These are phyloP conservation scores for Aethionema arabicum DNA, from an alignment of 345 rosid genomes.

Conservation along the genomic window DNA sequence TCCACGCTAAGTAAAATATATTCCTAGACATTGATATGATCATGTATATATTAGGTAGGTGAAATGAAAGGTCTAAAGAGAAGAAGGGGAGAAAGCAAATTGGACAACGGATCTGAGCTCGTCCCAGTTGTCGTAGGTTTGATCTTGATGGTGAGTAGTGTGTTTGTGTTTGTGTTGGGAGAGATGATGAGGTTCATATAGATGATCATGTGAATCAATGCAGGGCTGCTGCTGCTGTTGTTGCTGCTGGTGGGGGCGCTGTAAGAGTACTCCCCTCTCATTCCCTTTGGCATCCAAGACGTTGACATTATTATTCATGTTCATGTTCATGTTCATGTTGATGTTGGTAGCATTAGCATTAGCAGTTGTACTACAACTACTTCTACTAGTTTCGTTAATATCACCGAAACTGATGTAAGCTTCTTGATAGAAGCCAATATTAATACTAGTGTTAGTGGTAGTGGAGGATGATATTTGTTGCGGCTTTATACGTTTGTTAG, in stretches of 20 bases:
- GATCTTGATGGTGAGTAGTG: slow-evolving; percentile 35
- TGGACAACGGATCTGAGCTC: slow-evolving; percentile 73
- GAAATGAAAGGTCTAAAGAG: slow-evolving; percentile 24
- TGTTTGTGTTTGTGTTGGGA: slow-evolving; percentile 31
- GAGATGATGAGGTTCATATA: slow-evolving; percentile 34
- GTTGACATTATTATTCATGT: slow-evolving; percentile 13
- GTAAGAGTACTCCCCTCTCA: slow-evolving; percentile 27
- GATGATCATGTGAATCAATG: slow-evolving; percentile 29
- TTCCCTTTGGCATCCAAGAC: slow-evolving; percentile 34
- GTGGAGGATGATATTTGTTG: slow-evolving; percentile 10
- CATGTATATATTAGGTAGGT: not conserved
- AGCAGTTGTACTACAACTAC: slow-evolving; percentile 6
- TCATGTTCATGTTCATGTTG: too few relatives aligned
- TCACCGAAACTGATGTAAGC: slow-evolving; percentile 51
- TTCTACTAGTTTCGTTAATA: slow-evolving; percentile 30
- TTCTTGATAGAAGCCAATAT: slow-evolving; percentile 25
- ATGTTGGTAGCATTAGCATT: slow-evolving; percentile 31
- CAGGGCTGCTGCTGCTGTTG: slow-evolving; percentile 18
- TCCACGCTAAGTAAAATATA: slow-evolving; percentile 7
- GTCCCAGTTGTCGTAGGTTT: slow-evolving; percentile 57
- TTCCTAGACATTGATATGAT: not conserved
- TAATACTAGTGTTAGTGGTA: too few relatives aligned
- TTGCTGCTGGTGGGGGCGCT: slow-evolving; percentile 20
- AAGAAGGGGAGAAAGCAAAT: slow-evolving; percentile 51
- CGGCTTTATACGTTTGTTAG: slow-evolving; percentile 30